Percentiles rank a stretch among this genome's conserved stretches.
These are phyloP conservation scores for Trypanosoma vivax DNA, from an alignment of 208 protist genomes.

Conservation along the genomic window DNA sequence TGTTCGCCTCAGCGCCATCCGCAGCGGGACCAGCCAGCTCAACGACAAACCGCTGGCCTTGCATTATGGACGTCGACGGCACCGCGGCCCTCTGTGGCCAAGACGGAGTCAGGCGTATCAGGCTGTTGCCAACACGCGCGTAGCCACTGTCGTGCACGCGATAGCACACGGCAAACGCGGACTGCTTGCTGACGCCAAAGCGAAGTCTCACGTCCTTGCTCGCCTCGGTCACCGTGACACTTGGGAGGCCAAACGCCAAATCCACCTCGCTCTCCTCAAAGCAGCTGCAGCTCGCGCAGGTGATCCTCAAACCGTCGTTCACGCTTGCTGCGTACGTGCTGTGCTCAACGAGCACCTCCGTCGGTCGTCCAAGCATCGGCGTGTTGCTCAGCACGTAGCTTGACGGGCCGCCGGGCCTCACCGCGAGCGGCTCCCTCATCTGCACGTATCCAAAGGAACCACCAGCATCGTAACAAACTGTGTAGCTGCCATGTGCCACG, in stretches of 20 bases:
- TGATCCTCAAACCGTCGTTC: conserved; percentile 52
- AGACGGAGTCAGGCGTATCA: conserved; percentile 31
- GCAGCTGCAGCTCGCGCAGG: conserved; percentile 67
- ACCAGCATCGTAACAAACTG: conserved; percentile 69
- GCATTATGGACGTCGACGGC: conserved; percentile 39
- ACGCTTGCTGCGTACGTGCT: conserved; percentile 20
- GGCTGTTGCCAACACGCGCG: conserved; percentile 38
- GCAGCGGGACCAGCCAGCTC: conserved; percentile 38
- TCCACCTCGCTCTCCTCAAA: conserved; percentile 31
- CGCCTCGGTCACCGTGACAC: not conserved
- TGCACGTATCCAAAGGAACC: conserved; percentile 40
- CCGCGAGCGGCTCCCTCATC: conserved; percentile 34
- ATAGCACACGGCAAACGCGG: conserved; percentile 72
- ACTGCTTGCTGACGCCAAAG: conserved; percentile 42
- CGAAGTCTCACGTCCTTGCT: too few species aligned
- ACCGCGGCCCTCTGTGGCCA: conserved; percentile 30
- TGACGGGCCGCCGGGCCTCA: conserved; percentile 50
- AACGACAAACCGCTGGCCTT: conserved; percentile 73
- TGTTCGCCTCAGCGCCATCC: conserved; percentile 10
- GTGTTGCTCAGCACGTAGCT: conserved; percentile 63
- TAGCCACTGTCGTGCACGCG: conserved; percentile 67
- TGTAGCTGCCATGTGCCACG: conserved; percentile 33
- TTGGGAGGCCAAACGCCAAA: conserved; percentile 56
- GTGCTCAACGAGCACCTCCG: conserved; percentile 37
- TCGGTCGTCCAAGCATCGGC: conserved; percentile 76